These are phyloP conservation scores for Phytopythium boreale DNA, from an alignment of 352 stramenopile species.

Conservation along the genomic window DNA sequence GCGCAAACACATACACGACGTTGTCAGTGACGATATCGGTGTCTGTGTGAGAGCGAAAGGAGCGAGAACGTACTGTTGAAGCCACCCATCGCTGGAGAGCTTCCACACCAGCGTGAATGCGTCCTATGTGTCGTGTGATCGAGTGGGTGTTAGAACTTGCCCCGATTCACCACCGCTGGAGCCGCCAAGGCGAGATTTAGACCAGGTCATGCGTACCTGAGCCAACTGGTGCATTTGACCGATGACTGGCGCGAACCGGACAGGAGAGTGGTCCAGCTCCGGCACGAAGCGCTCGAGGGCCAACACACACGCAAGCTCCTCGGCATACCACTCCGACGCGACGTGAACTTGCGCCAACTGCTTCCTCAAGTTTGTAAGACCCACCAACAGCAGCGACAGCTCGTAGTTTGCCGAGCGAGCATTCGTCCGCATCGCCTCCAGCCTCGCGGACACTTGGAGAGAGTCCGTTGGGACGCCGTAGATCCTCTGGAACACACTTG, in stretches of 20 bases:
- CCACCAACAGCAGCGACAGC: constrained; percentile 45
- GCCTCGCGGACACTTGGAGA: constrained; percentile 6
- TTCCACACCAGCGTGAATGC: constrained; percentile 22
- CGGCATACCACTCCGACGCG: constrained; percentile 13
- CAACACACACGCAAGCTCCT: constrained; percentile 19
- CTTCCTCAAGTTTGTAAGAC: constrained; percentile 21
- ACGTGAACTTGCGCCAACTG: constrained; percentile 17
- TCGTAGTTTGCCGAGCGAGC: constrained; percentile 41
- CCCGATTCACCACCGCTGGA: not conserved
- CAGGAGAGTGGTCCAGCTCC: constrained; percentile 44
- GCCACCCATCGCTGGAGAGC: constrained; percentile 32
- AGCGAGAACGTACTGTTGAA: constrained; percentile 21
- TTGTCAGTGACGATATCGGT: not conserved
- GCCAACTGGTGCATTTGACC: constrained; percentile 17
- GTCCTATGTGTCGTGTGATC: constrained; percentile 15
- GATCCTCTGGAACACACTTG: constrained; percentile 7
- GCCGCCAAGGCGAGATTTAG: not conserved
- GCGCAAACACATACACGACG: not conserved
- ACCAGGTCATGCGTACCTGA: constrained; percentile 9
- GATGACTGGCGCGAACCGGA: constrained; percentile 21
- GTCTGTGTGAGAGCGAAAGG: not conserved
- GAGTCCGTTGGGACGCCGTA: constrained; percentile 8
- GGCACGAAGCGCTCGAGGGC: constrained; percentile 33
- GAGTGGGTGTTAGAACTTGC: not conserved
- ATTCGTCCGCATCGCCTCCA: constrained; percentile 25